Percentiles rank a stretch among this genome's conserved stretches.
Evolutionary conservation across 2,329 filamentous ascomycete species (phyloP).

Genomic region (Xylaria sp.): DNA sequence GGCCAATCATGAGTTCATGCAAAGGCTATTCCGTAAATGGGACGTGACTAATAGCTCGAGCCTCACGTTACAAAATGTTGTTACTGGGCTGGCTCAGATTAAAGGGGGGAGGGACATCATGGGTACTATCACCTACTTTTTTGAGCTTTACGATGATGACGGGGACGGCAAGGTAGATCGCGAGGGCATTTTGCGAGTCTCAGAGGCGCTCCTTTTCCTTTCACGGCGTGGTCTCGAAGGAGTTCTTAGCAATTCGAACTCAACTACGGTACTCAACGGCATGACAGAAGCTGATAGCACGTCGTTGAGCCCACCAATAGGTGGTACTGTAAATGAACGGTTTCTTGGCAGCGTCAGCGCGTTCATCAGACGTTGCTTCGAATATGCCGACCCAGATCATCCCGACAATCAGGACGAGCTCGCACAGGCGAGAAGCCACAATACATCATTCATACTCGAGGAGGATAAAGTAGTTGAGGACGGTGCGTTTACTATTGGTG

Average conservation of each 20-base stretch:
- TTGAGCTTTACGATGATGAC: constrained; percentile 94
- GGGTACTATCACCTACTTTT: constrained; percentile 97
- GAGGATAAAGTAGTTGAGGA: constrained; percentile 42
- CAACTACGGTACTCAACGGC: constrained; percentile 58
- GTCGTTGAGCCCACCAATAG: constrained; percentile 49
- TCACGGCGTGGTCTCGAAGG: constrained; percentile 87
- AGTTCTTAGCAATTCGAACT: constrained; percentile 68
- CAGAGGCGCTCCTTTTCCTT: constrained; percentile 90
- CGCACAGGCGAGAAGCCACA: constrained; percentile 38
- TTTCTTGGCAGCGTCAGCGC: constrained; percentile 93
- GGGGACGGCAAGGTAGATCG: constrained; percentile 89
- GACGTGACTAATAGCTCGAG: constrained; percentile 78
- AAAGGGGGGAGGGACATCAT: constrained; percentile 96
- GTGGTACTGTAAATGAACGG: constrained; percentile 77
- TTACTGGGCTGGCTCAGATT: constrained; percentile 85
- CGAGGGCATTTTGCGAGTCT: constrained; percentile 93
- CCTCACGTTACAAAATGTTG: constrained; percentile 87
- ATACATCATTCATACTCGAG: constrained; percentile 31
- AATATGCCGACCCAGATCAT: constrained; percentile 94
- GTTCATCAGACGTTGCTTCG: constrained; percentile 95
- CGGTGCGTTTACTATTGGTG: constrained; percentile 74
- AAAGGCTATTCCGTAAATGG: constrained; percentile 86
- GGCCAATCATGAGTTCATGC: constrained; percentile 94
- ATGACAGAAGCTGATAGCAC: constrained; percentile 44
- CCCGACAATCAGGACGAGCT: constrained; percentile 60